Percentiles rank a stretch among this genome's conserved stretches.
These are phyloP conservation scores for Alopecurus myosuroides DNA, from an alignment of 176 grass and related monocot genomes.

Conservation along the genomic window DNA sequence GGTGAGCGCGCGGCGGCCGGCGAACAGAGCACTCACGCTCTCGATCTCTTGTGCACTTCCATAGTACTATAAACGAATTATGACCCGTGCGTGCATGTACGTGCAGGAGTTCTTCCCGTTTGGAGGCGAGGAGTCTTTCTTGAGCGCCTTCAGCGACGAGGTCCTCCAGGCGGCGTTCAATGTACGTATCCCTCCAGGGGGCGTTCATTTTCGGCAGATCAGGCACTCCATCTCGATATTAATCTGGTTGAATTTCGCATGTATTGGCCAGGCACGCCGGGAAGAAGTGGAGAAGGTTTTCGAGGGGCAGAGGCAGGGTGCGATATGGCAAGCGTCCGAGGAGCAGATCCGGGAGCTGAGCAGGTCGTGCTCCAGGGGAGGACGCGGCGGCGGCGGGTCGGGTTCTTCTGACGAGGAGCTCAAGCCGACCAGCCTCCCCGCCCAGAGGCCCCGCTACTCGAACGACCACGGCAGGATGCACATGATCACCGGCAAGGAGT, in stretches of 20 bases:
- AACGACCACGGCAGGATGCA: slow-evolving; percentile 51
- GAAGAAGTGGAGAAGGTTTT: slow-evolving; percentile 52
- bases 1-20: slow-evolving; percentile 17
- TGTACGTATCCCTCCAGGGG: too few relatives aligned
- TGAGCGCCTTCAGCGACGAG: slow-evolving; percentile 64
- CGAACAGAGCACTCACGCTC: too few relatives aligned
- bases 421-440: slow-evolving; percentile 53
- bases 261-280: slow-evolving; percentile 23
- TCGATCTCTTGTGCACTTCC: background rate
- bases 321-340: slow-evolving; percentile 47
- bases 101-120: slow-evolving; percentile 53
- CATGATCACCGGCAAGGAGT: slow-evolving; percentile 46
- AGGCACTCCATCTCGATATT: background rate
- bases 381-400: background rate
- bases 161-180: slow-evolving; percentile 73
- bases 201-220: too few relatives aligned
- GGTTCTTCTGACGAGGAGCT: slow-evolving; percentile 25
- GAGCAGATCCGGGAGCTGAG: slow-evolving; percentile 62
- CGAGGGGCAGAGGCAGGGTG: slow-evolving; percentile 32
- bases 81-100: background rate
- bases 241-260: too few relatives aligned
- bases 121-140: slow-evolving; percentile 50
- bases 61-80: background rate
- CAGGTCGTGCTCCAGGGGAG: slow-evolving; percentile 33
- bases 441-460: slow-evolving; percentile 28